Conservation (phyloP, 2,329 filamentous ascomycete species). For the Aspergillus neotritici region DNA sequence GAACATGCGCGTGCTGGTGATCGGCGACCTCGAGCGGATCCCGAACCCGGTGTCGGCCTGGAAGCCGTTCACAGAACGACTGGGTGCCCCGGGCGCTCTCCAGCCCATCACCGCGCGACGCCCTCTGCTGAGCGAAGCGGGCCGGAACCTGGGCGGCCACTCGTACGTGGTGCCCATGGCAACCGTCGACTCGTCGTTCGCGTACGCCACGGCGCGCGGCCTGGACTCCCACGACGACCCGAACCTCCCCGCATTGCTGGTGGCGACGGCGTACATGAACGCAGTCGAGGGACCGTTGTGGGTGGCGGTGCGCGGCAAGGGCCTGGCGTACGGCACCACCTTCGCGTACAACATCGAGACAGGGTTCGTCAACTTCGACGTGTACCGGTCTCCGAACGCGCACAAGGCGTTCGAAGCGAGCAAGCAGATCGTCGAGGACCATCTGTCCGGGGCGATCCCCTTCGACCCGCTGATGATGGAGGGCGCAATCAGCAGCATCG, state of each 20-base stretch:
- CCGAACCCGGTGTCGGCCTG: slow-evolving; percentile 71
- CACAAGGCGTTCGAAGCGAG: slow-evolving; percentile 79
- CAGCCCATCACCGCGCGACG: slow-evolving; percentile 65
- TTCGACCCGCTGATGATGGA: slow-evolving; percentile 82
- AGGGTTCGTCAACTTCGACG: slow-evolving; percentile 74
- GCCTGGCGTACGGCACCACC: slow-evolving; percentile 81
- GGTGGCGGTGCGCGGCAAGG: slow-evolving; percentile 86
- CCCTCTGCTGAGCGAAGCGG: slow-evolving; percentile 68
- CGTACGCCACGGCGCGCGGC: slow-evolving; percentile 67
- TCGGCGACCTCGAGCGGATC: slow-evolving; percentile 72
- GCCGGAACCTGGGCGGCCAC: slow-evolving; percentile 66
- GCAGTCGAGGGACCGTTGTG: slow-evolving; percentile 91
- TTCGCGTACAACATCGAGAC: slow-evolving; percentile 73
- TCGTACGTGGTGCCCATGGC: slow-evolving; percentile 83
- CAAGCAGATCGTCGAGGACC: slow-evolving; percentile 66
- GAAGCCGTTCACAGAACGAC: slow-evolving; percentile 55
- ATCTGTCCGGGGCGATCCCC: slow-evolving; percentile 63
- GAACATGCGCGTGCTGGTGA: slow-evolving; percentile 81
- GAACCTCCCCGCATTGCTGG: slow-evolving; percentile 73
- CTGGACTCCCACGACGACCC: slow-evolving; percentile 71
- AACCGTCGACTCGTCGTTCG: slow-evolving; percentile 87
- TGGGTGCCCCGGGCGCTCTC: slow-evolving; percentile 53
- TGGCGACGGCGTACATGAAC: slow-evolving; percentile 86
- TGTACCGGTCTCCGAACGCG: slow-evolving; percentile 85
- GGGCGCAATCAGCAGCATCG: slow-evolving; percentile 83